A percentile compares a stretch with the other conserved stretches of the same genome.
These are phyloP conservation scores for Nakazawaea ernobii DNA, from an alignment of 805 yeast species.

Conservation along the genomic window DNA sequence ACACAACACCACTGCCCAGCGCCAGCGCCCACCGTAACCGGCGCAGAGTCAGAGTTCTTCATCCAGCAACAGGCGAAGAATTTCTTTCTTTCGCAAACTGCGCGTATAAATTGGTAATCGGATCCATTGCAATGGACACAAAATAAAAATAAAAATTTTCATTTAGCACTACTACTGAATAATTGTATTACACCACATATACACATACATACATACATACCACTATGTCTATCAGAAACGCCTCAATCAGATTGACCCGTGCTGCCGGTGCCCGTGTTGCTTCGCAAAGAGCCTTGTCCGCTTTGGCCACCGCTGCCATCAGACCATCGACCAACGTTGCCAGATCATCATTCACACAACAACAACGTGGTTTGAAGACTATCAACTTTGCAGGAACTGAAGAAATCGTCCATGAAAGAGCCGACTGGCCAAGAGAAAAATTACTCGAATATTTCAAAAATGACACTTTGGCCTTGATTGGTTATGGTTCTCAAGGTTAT, in stretches of 20 bases:
- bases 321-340: conserved; percentile 33
- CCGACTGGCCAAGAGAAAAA: conserved; percentile 99
- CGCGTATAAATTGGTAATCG: too few relatives aligned
- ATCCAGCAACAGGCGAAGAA: too few relatives aligned
- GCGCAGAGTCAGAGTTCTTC: too few relatives aligned
- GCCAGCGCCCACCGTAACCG: too few relatives aligned
- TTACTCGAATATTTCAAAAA: conserved; percentile 93
- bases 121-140: too few relatives aligned
- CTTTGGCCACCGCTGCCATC: conserved; percentile 37
- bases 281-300: conserved; percentile 57
- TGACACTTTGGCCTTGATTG: conserved; percentile 95
- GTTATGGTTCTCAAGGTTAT: conserved; percentile 99
- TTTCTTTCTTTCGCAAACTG: too few relatives aligned
- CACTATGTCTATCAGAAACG: conserved; percentile 41
- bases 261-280: conserved; percentile 36
- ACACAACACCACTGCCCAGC: too few relatives aligned
- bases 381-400: conserved; percentile 95
- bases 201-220: too few relatives aligned
- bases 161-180: too few relatives aligned
- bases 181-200: too few relatives aligned
- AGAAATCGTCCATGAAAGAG: conserved; percentile 96
- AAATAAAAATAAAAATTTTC: too few relatives aligned
- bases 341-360: conserved; percentile 38
- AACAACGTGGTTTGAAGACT: conserved; percentile 81
- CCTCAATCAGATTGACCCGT: conserved; percentile 44